Evolutionary conservation across 768 basidiomycete species (phyloP).

Genomic region (Lentinula detonsa): DNA sequence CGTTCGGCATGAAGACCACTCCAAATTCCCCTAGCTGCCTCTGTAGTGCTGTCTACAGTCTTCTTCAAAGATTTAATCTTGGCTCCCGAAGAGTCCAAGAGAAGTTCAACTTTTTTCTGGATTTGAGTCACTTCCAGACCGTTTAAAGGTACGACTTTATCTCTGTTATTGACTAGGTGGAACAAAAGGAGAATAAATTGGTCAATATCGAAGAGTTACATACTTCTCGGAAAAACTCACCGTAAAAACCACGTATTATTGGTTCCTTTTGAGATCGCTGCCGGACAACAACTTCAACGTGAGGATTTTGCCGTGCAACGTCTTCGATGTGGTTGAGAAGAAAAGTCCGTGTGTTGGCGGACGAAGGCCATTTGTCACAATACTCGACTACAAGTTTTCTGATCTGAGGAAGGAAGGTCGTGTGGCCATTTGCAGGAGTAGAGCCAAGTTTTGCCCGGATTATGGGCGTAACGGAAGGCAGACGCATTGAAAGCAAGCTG

Average conservation of each 20-base stretch:
- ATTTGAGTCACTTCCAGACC: slow-evolving; percentile 69
- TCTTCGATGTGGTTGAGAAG: slow-evolving; percentile 55
- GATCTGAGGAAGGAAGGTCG: slow-evolving; percentile 68
- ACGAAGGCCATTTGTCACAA: slow-evolving; percentile 79
- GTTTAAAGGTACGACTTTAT: slow-evolving; percentile 83
- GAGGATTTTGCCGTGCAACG: slow-evolving; percentile 69
- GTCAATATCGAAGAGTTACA: slow-evolving; percentile 9
- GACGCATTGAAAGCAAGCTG: background rate
- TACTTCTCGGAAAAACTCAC: slow-evolving; percentile 31
- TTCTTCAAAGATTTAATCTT: slow-evolving; percentile 80
- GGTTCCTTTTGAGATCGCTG: slow-evolving; percentile 73
- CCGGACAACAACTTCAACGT: slow-evolving; percentile 80
- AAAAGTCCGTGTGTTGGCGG: slow-evolving; percentile 63
- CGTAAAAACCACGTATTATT: slow-evolving; percentile 77
- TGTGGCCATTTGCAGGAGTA: slow-evolving; percentile 67
- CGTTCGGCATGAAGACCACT: slow-evolving; percentile 79
- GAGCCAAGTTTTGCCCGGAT: slow-evolving; percentile 46
- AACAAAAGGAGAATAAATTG: slow-evolving; percentile 10
- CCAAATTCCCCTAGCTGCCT: slow-evolving; percentile 86
- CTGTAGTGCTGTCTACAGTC: slow-evolving; percentile 71
- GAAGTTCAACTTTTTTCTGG: slow-evolving; percentile 70
- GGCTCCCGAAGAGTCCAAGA: slow-evolving; percentile 83
- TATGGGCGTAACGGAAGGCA: slow-evolving; percentile 18
- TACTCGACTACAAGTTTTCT: slow-evolving; percentile 87
- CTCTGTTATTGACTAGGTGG: slow-evolving; percentile 71